Base-by-base conservation (phyloP, 1,284 basidiomycete species). In the Ceratobasidium sp. region DNA sequence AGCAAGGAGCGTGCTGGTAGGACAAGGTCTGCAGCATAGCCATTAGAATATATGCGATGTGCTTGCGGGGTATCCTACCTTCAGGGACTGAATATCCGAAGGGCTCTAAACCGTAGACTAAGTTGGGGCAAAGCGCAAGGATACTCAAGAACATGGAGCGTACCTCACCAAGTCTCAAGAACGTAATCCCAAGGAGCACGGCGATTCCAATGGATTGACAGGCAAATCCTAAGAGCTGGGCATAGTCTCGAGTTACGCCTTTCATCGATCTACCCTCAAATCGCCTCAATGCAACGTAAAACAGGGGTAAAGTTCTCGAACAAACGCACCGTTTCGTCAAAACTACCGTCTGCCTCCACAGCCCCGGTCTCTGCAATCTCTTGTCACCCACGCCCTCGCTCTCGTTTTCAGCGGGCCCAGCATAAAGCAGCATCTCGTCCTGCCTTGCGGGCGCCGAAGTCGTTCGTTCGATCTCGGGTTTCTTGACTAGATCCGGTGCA, bases 31-130 rank as follows among this genome's bases (percentile, higher is more conserved):
- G 63, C 5, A 13, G 15, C 10, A 40, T 20, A 40, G 69, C 42
- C n/a, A n/a, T n/a, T n/a, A n/a, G n/a, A n/a, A n/a, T n/a, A n/a
- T n/a, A n/a, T n/a, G n/a, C n/a, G n/a, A n/a, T n/a, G n/a, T n/a
- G n/a, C n/a, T n/a, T n/a, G n/a, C n/a, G 58, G 33, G 33, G 66
- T 81, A 78, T 69, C 83, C 86, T 26, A 77, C 81, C 81, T 87
- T 87, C 63, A 87, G 78, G 66, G 83, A 84, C 76, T 87, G 87
- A 49, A 88, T 85, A 39, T 86, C 87, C 5, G 83, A 83, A 0
- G 86, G 86, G 2, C 82, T 85, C 80, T 86, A n/a, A n/a, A n/a
- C n/a, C n/a, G n/a, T n/a, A n/a, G n/a, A n/a, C n/a, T n/a, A n/a
- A n/a, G n/a, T n/a, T n/a, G n/a, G n/a, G n/a, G n/a, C n/a, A n/a